Base-by-base conservation (phyloP, 2,329 filamentous ascomycete genomes). In the Bipolaris sorokiniana region DNA sequence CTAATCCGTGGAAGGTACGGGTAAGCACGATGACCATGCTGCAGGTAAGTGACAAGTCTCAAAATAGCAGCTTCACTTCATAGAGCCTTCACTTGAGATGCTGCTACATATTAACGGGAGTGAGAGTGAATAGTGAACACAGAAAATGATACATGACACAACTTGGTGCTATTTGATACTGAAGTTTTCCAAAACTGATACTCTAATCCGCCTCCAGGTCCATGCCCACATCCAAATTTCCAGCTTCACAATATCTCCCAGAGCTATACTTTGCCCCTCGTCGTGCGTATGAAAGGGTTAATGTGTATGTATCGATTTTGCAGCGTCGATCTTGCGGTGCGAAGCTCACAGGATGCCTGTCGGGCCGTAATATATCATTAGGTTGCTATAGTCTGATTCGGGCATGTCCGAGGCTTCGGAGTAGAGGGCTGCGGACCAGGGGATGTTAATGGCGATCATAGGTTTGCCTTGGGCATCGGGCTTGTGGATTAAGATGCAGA, bases 361-460 rank as follows among this genome's bases (percentile, higher is more conserved):
- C 1, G 64, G 55, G 2, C 63, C 48, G 42, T 42, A 56, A 13
- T 56, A 56, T 0, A 51, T 16, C 48, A 56, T 56, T 1, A 57
- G 20, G 15, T 66, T 61, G 2, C 26, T 47, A 48, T 56, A 52
- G 7, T 56, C 48, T 18, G 55, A 54, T 6, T 59, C 48, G 13
- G 59, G 56, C 34, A 61, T 60, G 16, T 62, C 59, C 2, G 56
- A 28, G 0, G 59, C 57, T 3, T 50, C 49, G 2, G 11, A 28
- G 23, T 54, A 56, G 0, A 57, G 61, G 4, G 48, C 41, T 5
- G 48, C 56, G 2, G 45, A 34, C 47, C 49, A 48, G 11, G 80
- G 80, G 48, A 82, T 77, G 54, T 82, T 81, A 11, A 81, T 65
- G 31, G 79, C 74, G 50, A 76, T 70, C 53, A 81, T 60, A 0